phyloP scores from a whole-genome alignment of 352 stramenopile species.

The Globisporangium middletonii region DNA sequence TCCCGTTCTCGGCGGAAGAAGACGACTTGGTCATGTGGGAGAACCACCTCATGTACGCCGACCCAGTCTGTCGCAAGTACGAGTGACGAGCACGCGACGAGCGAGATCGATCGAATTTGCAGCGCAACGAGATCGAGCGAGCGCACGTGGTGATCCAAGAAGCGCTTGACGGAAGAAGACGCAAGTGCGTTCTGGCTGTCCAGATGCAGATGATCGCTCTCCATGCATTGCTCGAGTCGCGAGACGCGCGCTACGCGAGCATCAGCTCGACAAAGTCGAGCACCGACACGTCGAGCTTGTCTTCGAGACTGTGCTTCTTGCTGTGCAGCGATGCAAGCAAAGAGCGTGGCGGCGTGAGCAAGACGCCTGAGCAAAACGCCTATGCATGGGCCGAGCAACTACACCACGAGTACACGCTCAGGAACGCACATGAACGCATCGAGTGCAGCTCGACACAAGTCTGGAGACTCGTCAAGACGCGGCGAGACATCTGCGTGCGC shows the following conservation, averaged over 20 bases:
- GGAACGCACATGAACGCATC: constrained; percentile 29
- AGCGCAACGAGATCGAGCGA: neutral
- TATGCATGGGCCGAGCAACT: too few relatives aligned
- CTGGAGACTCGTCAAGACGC: neutral
- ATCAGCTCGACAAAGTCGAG: constrained; percentile 66
- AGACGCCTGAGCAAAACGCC: neutral
- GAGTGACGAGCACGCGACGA: constrained; percentile 25
- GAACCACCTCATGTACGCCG: constrained; percentile 72
- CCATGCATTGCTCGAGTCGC: too few relatives aligned
- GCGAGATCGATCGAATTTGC: neutral
- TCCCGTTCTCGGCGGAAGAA: constrained; percentile 80
- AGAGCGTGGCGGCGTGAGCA: neutral
- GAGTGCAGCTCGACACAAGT: constrained; percentile 7
- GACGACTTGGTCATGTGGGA: constrained; percentile 81
- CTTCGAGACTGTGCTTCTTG: constrained; percentile 37
- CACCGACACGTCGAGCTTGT: constrained; percentile 39
- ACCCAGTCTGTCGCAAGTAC: constrained; percentile 85
- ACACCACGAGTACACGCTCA: neutral
- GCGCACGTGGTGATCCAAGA: neutral
- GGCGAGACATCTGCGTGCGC: too few relatives aligned
- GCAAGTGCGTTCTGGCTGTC: neutral
- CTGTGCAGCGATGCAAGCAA: constrained; percentile 12
- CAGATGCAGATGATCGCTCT: too few relatives aligned
- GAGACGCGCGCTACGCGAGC: constrained; percentile 26
- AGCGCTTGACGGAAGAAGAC: too few relatives aligned